These are phyloP conservation scores for Aegilops longissima DNA, from an alignment of 176 grass and related monocot species.

Conservation along the genomic window DNA sequence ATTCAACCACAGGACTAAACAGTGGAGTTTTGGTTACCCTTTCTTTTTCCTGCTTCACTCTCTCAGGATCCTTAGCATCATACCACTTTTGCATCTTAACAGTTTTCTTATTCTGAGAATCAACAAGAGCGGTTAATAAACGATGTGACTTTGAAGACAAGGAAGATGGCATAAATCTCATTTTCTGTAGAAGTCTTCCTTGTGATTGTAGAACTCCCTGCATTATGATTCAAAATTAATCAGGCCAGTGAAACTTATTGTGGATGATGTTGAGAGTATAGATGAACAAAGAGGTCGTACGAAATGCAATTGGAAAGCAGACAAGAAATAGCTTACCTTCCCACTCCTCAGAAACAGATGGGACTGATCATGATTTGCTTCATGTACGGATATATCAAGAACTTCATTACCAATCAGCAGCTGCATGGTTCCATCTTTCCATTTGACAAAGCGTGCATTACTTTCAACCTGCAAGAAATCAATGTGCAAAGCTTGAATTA, in stretches of 20 bases:
- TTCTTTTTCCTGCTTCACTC: constrained; percentile 84
- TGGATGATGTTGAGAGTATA: neutral
- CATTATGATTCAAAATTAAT: constrained; percentile 36
- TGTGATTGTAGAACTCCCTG: constrained; percentile 97
- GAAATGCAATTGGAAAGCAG: constrained; percentile 10
- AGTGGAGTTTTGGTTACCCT: constrained; percentile 45
- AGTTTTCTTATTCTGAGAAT: constrained; percentile 94
- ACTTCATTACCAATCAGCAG: constrained; percentile 97
- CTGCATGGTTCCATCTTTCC: constrained; percentile 94
- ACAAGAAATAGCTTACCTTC: constrained; percentile 49
- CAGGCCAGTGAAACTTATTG: constrained; percentile 19
- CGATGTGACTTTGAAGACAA: constrained; percentile 91
- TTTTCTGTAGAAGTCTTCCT: constrained; percentile 87
- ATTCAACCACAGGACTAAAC: constrained; percentile 7
- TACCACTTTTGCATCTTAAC: constrained; percentile 96
- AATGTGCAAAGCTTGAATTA: constrained; percentile 28
- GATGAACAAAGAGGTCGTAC: constrained; percentile 11
- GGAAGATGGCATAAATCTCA: constrained; percentile 99
- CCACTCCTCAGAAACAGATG: constrained; percentile 87
- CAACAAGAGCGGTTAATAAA: constrained; percentile 89
- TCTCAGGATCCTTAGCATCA: constrained; percentile 86
- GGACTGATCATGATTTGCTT: constrained; percentile 83
- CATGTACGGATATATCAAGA: constrained; percentile 93
- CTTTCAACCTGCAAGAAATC: constrained; percentile 71
- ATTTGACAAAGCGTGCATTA: constrained; percentile 96